Evolutionary conservation across 768 basidiomycete species (phyloP).

Genomic region (Leucogyrophana mollusca): DNA sequence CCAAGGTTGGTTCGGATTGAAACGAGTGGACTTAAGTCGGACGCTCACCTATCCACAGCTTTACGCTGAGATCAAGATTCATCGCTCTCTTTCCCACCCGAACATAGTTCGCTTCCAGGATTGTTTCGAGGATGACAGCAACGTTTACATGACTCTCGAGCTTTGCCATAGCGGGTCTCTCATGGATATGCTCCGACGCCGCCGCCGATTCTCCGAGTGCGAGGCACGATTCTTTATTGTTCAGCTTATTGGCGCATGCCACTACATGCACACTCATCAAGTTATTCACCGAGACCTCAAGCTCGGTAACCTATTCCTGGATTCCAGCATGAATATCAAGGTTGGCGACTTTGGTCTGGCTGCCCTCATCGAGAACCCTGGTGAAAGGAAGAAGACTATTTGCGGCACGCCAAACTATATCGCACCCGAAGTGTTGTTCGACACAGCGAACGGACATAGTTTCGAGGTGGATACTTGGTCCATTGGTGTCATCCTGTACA

Average conservation of each 20-base stretch:
- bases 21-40: not conserved
- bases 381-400: constrained; percentile 98
- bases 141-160: constrained; percentile 97
- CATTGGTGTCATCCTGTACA: constrained; percentile 95
- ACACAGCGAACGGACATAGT: constrained; percentile 93
- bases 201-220: constrained; percentile 85
- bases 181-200: constrained; percentile 88
- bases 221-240: constrained; percentile 92
- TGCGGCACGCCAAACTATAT: constrained; percentile 99
- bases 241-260: constrained; percentile 92
- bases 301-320: constrained; percentile 92
- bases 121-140: constrained; percentile 92
- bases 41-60: constrained; percentile 49
- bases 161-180: constrained; percentile 87
- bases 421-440: constrained; percentile 95
- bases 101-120: constrained; percentile 92
- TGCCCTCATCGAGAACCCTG: constrained; percentile 93
- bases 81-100: constrained; percentile 84
- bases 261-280: constrained; percentile 96
- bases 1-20: constrained; percentile 60
- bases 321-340: constrained; percentile 90
- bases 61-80: constrained; percentile 98
- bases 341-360: constrained; percentile 98
- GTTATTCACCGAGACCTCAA: constrained; percentile 98
- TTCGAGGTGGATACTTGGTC: constrained; percentile 99